Evolutionary conservation across 208 protist species (phyloP), one percentile per base, ranked within the genome.

Genomic region (Acanthamoeba healyi): DNA sequence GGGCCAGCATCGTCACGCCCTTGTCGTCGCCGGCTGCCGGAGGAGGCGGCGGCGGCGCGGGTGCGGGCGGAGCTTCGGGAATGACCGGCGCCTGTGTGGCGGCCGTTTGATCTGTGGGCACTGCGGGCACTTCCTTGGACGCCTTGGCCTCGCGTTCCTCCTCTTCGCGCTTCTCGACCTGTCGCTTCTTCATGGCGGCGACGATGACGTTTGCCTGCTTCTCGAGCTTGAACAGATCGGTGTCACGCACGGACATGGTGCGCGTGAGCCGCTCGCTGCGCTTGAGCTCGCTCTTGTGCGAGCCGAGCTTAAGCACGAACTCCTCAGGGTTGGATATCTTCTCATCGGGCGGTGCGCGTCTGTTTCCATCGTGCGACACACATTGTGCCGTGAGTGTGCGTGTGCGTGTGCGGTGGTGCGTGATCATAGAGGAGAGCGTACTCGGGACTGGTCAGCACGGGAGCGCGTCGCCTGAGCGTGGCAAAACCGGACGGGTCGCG

Each of bases 161-260:
- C 65, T 77, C 65, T 42, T 77, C 65, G 22, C n/a, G 12, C 65
- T 77, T 77, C 36, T 77, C 65, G 32, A 34, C 32, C 65, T 77
- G 65, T 0, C 65, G 65, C 65, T 77, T 77, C 65, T 77, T 77
- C 65, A 77, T 77, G 34, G 65, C 65, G 29, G 65, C 65, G 36
- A 77, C 65, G 65, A 77, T 77, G 34, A 77, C 65, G 15, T 77
- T 77, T 26, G 65, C 65, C 65, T 77, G 65, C 65, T 77, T 77
- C 36, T 77, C 65, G 34, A 77, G 36, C 32, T 40, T 34, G 65
- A 77, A 77, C 34, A 77, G 65, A 19, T 77, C 65, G 34, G 65
- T 77, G 34, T 36, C 65, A 10, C 65, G 65, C 34, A 77, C 34
- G 5, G 65, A 77, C 36, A 77, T 42, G 7, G 65, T 77, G 22